Percentiles rank a stretch among this genome's conserved stretches.
Evolutionary conservation across 1,284 basidiomycete genomes (phyloP).

Genomic region (Quambalaria eucalypti): DNA sequence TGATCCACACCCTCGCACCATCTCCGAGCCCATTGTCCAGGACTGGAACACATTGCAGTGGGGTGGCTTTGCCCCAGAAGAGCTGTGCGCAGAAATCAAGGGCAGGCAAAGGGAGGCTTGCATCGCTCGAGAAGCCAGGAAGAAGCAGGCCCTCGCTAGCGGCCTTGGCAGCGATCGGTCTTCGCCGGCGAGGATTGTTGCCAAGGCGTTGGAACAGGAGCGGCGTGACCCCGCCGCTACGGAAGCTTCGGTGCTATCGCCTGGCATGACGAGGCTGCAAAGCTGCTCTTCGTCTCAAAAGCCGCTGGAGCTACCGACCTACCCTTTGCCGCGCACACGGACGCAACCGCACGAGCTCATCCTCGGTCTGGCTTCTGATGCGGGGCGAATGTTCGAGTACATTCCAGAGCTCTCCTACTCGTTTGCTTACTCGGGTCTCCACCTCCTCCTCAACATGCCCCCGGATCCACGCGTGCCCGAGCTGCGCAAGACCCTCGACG

Average conservation of each 20-base stretch:
- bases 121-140: not conserved
- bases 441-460: conserved; percentile 3
- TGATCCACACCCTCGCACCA: not conserved
- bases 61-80: not conserved
- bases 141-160: not conserved
- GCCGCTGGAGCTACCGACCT: not conserved
- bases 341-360: conserved; percentile 1
- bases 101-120: not conserved
- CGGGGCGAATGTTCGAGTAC: conserved; percentile 2
- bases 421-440: conserved; percentile 1
- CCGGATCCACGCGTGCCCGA: not conserved
- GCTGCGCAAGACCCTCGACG: not conserved
- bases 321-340: not conserved
- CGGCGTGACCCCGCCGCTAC: not conserved
- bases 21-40: not conserved
- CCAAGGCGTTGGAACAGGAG: not conserved
- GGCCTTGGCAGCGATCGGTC: not conserved
- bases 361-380: conserved; percentile 2
- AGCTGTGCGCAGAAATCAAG: not conserved
- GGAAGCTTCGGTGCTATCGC: not conserved
- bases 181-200: not conserved
- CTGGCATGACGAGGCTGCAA: not conserved
- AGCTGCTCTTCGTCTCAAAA: not conserved
- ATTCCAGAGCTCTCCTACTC: not conserved
- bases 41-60: not conserved